Base-by-base conservation (phyloP, 2,329 filamentous ascomycete species). In the Fusarium guadeloupense region DNA sequence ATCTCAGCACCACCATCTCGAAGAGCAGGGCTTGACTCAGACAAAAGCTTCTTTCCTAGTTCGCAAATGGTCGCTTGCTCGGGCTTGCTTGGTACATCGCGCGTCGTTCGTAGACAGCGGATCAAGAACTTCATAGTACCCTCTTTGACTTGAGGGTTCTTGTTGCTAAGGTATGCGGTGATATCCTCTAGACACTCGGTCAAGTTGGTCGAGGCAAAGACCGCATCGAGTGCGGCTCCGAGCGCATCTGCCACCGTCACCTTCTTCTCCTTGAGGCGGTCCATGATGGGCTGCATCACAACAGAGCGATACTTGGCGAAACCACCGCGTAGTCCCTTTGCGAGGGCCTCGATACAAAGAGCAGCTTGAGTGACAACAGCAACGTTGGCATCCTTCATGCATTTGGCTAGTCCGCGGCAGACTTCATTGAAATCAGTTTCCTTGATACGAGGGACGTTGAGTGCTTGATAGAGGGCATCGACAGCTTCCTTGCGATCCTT, bases 301-400 rank as follows among this genome's bases (percentile, higher is more conserved):
- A 82, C 85, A 4, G 88, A 81, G 47, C 93, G 88, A 74, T 99
- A 92, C 76, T 91, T 97, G 47, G 79, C 82, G 73, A 96, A 99
- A 20, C 83, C 79, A 68, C 85, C 88, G 38, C 92, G 88, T 58
- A 99, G 74, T 42, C 95, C 95, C 70, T 92, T 95, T 39, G 93
- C 94, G 21, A 99, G 80, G 23, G 90, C 84, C 70, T 98, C 93
- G 28, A 97, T 90, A 76, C 94, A 97, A 69, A 96, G 93, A 4
- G 94, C 95, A 6, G 96, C 94, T 63, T 95, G 89, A 2, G 90
- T 95, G 17, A 97, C 95, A 42, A 98, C 95, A 6, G 92, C 90
- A 66, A 99, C 90, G 72, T 99, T 99, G 68, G 96, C 95, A 69
- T 99, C 96, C 76, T 99, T 99, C 95, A 99, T 99, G 69, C 87